Base-by-base conservation (phyloP, 2,329 filamentous ascomycete genomes). In the Coleophoma cylindrospora region DNA sequence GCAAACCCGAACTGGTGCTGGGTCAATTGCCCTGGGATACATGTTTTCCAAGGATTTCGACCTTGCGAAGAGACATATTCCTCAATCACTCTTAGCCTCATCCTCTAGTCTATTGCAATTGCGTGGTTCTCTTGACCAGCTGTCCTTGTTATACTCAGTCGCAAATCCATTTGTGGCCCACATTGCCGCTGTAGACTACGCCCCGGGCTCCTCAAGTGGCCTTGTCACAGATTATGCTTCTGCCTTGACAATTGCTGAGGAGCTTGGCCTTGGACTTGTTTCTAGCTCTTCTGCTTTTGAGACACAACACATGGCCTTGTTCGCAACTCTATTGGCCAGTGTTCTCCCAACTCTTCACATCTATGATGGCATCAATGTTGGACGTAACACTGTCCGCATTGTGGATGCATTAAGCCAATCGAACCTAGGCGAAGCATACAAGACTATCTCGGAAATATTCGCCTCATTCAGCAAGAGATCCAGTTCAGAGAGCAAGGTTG, bases 21-120 rank as follows among this genome's bases (percentile, higher is more conserved):
- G 92, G 50, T 84, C 88, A 57, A 87, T 97, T 65, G 91, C 94
- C 19, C 80, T 99, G 45, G 94, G 94, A 50, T 99, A 99, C 73
- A 89, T 97, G 68, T 99, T 97, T 77, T 96, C 91, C 54, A 89
- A 90, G 64, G 94, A 99, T 71, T 96, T 96, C 64, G 91, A 97
- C 68, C 71, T 96, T 63, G 83, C 81, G 74, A 96, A 94, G 78
- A 84, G 91, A 59, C 84, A 94, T 66, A 84, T 96, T 51, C 92
- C 94, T 3, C 94, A 99, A 77, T 85, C 89, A 14, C 84, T 99
- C 56, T 73, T 99, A 56, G 92, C 91, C 10, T 89, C 91, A 3
- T 91, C 91, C 0, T 84, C 89, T 43, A 92, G 86, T 57, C 75
- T 99, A 57, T 81, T 83, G 53, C 86, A 87, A 65, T 79, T 99